phyloP scores from a whole-genome alignment of 768 basidiomycete species.

The Piloderma croceum region DNA sequence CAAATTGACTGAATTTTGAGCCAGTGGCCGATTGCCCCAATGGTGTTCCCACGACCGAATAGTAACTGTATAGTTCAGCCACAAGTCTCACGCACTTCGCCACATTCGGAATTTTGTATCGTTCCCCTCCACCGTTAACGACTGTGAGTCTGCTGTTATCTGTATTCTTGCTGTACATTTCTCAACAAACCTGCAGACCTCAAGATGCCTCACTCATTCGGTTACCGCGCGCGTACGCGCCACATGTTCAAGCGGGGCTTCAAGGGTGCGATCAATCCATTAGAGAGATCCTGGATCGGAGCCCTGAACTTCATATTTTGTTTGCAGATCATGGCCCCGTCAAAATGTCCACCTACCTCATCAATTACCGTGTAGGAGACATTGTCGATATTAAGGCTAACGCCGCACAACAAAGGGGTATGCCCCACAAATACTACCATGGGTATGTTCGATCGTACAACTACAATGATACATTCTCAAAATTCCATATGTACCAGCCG shows the following conservation, averaged over 20 bases:
- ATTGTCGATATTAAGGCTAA: constrained; percentile 99
- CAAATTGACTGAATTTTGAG: no score
- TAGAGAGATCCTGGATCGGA: constrained; percentile 2
- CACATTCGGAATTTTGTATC: constrained; percentile 30
- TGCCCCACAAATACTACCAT: constrained; percentile 99
- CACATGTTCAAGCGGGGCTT: constrained; percentile 99
- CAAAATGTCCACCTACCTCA: constrained; percentile 88
- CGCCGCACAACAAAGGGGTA: constrained; percentile 98
- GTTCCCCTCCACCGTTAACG: constrained; percentile 42
- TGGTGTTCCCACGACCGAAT: no score
- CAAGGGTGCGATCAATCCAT: constrained; percentile 65
- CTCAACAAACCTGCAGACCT: constrained; percentile 34
- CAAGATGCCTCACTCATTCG: constrained; percentile 99
- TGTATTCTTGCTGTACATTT: constrained; percentile 15
- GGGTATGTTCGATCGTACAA: constrained; percentile 77
- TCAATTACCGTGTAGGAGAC: constrained; percentile 92
- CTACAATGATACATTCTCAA: not conserved
- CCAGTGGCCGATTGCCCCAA: no score
- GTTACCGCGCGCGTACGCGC: constrained; percentile 99
- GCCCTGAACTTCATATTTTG: constrained; percentile 10
- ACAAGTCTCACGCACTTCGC: constrained; percentile 62
- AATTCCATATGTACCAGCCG: constrained; percentile 47
- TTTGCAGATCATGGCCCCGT: constrained; percentile 78
- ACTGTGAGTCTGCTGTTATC: constrained; percentile 35
- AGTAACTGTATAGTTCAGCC: constrained; percentile 61